Percentiles rank a stretch among this genome's conserved stretches.
Conservation (phyloP, 352 stramenopile genomes). For the Discostella stelligera region DNA sequence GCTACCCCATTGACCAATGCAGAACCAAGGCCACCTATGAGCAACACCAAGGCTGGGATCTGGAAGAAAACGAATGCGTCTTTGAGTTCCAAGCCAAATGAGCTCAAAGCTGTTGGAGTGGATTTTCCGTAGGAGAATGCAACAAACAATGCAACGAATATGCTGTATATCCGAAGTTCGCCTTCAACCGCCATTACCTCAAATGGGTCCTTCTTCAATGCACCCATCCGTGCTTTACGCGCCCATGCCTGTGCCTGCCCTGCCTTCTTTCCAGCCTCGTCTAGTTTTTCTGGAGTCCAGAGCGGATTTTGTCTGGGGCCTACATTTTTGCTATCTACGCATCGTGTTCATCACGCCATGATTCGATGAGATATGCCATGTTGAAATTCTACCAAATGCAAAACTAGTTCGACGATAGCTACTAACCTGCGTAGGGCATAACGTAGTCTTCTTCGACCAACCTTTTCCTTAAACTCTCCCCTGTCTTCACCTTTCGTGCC, state of each 20-base stretch:
- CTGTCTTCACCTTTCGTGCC: conserved; percentile 55
- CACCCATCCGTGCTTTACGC: conserved; percentile 50
- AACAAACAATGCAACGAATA: conserved; percentile 51
- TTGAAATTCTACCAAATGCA: conserved; percentile 3
- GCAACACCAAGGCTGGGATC: conserved; percentile 48
- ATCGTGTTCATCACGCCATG: not conserved
- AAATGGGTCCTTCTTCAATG: conserved; percentile 70
- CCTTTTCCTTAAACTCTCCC: conserved; percentile 51
- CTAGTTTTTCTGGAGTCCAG: conserved; percentile 72
- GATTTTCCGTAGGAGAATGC: conserved; percentile 65
- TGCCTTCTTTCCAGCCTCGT: conserved; percentile 66
- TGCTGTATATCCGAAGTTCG: conserved; percentile 54
- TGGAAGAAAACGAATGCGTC: conserved; percentile 43
- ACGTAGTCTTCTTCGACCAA: conserved; percentile 73
- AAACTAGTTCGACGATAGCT: not conserved
- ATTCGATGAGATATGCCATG: conserved; percentile 1
- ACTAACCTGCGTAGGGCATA: conserved; percentile 61
- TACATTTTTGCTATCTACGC: conserved; percentile 69
- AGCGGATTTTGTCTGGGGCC: conserved; percentile 63
- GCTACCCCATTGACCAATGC: conserved; percentile 40
- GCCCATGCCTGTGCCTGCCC: conserved; percentile 65
- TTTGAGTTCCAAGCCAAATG: conserved; percentile 26
- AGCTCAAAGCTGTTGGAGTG: conserved; percentile 42
- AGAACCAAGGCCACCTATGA: conserved; percentile 60
- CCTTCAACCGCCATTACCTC: conserved; percentile 60